Percentiles rank a stretch among this genome's conserved stretches.
Conservation (phyloP, 768 basidiomycete genomes). For the Tremella fuciformis region DNA sequence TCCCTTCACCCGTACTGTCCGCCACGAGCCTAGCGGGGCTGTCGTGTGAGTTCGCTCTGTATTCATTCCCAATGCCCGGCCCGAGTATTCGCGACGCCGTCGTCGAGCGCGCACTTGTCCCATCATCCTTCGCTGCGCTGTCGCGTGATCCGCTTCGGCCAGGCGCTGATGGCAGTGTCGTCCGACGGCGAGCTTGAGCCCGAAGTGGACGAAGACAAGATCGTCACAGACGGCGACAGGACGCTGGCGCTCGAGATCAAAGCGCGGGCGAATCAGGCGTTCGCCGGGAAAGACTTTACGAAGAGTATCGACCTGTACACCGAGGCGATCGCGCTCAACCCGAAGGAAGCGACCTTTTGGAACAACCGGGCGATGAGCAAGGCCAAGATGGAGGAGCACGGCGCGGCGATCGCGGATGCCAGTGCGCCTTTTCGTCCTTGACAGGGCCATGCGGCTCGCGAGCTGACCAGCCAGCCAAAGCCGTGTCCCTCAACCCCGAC, state of each 20-base stretch:
- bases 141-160: neutral
- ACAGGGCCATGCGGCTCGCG: neutral
- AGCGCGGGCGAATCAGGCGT: slow-evolving; percentile 82
- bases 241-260: slow-evolving; percentile 71
- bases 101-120: too few relatives aligned
- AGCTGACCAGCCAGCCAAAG: slow-evolving; percentile 60
- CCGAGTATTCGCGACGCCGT: too few relatives aligned
- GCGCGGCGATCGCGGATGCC: slow-evolving; percentile 83
- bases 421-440: slow-evolving; percentile 57
- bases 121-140: neutral
- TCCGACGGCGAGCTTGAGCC: slow-evolving; percentile 43
- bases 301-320: slow-evolving; percentile 75
- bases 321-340: slow-evolving; percentile 80
- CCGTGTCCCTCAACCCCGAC: slow-evolving; percentile 79
- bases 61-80: too few relatives aligned
- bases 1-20: slow-evolving; percentile 28
- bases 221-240: slow-evolving; percentile 68
- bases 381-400: slow-evolving; percentile 87
- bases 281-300: slow-evolving; percentile 70
- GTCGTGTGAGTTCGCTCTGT: slow-evolving; percentile 34
- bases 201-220: slow-evolving; percentile 38
- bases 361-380: slow-evolving; percentile 90
- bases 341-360: slow-evolving; percentile 82
- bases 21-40: slow-evolving; percentile 26
- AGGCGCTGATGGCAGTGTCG: slow-evolving; percentile 25